These are phyloP conservation scores for Podospora didyma DNA, from an alignment of 495 filamentous ascomycete genomes.

Conservation along the genomic window DNA sequence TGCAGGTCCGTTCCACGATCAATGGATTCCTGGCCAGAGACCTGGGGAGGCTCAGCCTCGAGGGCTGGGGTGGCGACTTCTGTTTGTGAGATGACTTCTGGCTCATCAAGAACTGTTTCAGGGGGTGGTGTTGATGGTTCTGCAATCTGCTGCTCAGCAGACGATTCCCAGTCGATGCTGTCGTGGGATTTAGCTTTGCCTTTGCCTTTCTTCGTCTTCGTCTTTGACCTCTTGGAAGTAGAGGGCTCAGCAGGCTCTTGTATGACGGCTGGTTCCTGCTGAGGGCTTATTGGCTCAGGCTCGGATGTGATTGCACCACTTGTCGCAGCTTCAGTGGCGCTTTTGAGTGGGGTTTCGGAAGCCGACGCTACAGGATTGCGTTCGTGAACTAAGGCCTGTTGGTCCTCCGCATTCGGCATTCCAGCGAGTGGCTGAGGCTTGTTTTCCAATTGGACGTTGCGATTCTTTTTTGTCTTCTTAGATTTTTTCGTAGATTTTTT, in stretches of 20 bases:
- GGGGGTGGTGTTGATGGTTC: not conserved
- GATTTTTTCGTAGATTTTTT: conserved; percentile 29
- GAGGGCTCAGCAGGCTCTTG: not conserved
- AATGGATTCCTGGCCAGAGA: not conserved
- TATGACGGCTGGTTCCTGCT: not conserved
- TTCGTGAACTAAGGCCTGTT: not conserved
- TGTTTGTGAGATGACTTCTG: not conserved
- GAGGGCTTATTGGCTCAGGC: conserved; percentile 19
- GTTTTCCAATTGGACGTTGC: conserved; percentile 19
- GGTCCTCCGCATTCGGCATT: not conserved
- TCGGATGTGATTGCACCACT: conserved; percentile 16
- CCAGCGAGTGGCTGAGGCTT: not conserved
- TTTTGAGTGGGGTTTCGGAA: not conserved
- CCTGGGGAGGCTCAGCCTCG: conserved; percentile 1
- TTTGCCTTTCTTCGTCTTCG: conserved; percentile 30
- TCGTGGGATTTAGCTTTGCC: conserved; percentile 6
- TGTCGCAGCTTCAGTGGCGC: conserved; percentile 19
- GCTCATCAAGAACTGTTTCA: conserved; percentile 3
- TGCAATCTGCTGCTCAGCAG: not conserved
- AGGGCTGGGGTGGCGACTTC: not conserved
- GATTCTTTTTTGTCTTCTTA: conserved; percentile 32
- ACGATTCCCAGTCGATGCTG: not conserved
- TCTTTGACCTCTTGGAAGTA: conserved; percentile 26
- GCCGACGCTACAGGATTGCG: not conserved
- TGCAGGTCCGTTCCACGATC: not conserved